These are phyloP conservation scores for Tilletia setariae DNA, from an alignment of 1,284 basidiomycete genomes.

Conservation along the genomic window DNA sequence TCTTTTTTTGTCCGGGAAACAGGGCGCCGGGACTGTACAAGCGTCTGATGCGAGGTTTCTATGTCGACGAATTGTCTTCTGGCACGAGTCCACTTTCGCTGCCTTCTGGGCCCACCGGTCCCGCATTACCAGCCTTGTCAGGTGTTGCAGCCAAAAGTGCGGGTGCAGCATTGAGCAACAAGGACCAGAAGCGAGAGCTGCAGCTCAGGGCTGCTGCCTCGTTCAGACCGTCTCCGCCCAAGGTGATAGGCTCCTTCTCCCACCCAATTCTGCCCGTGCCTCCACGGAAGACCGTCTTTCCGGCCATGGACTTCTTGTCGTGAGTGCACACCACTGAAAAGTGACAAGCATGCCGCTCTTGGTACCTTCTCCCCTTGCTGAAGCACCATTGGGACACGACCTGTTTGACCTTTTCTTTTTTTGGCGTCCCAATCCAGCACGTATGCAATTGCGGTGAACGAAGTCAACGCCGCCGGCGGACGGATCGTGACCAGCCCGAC, in stretches of 20 bases:
- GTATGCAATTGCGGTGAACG: slow-evolving; percentile 57
- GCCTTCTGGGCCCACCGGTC: no score
- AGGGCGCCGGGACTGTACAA: slow-evolving; percentile 59
- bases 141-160: neutral
- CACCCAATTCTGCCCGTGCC: slow-evolving; percentile 77
- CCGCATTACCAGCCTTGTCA: neutral
- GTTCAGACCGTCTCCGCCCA: neutral
- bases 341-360: no score
- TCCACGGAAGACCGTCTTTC: slow-evolving; percentile 71
- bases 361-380: no score
- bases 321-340: no score
- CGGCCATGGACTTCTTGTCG: slow-evolving; percentile 89
- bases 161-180: neutral
- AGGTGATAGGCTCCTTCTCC: slow-evolving; percentile 65
- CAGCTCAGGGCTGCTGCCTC: slow-evolving; percentile 3
- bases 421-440: no score
- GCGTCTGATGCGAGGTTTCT: slow-evolving; percentile 78
- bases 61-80: slow-evolving; percentile 24
- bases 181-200: neutral
- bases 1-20: neutral
- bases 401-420: no score
- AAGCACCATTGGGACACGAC: no score
- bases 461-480: slow-evolving; percentile 84
- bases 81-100: slow-evolving; percentile 10
- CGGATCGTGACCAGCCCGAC: slow-evolving; percentile 92